phyloP scores from a whole-genome alignment of 2,329 filamentous ascomycete species.

The Apiospora koreana region DNA sequence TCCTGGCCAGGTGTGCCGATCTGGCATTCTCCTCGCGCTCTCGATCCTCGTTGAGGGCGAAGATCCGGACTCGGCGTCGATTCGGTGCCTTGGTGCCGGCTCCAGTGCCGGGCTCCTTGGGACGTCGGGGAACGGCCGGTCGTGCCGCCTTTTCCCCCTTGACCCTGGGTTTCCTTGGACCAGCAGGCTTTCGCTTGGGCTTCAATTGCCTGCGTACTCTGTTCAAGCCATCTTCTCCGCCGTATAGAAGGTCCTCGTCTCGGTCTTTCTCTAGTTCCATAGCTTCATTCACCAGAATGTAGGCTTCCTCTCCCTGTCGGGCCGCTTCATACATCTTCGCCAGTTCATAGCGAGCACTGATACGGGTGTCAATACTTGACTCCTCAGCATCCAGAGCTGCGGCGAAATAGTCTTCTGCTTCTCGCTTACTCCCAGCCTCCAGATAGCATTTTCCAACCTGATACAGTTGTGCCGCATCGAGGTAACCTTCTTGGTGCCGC shows the following conservation, averaged over 20 bases:
- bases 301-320: constrained; percentile 73
- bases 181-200: constrained; percentile 1
- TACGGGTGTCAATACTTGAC: constrained; percentile 50
- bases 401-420: constrained; percentile 78
- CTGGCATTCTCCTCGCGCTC: constrained; percentile 31
- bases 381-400: constrained; percentile 72
- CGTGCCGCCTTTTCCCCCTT: neutral
- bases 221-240: neutral
- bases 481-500: constrained; percentile 46
- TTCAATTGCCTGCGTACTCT: neutral
- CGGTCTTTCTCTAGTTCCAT: constrained; percentile 61
- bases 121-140: neutral
- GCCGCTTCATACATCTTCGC: constrained; percentile 82
- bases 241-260: constrained; percentile 20
- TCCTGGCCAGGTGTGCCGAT: constrained; percentile 32
- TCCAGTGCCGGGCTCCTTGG: neutral
- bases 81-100: neutral
- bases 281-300: constrained; percentile 75
- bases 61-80: constrained; percentile 30
- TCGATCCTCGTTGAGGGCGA: constrained; percentile 31
- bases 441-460: constrained; percentile 70
- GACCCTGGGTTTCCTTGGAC: neutral
- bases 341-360: constrained; percentile 76
- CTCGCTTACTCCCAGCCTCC: constrained; percentile 59
- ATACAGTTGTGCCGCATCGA: constrained; percentile 54